Percentiles rank a stretch among this genome's conserved stretches.
Evolutionary conservation across 306 rosid species (phyloP).

Genomic region (Quercus engelmannii): DNA sequence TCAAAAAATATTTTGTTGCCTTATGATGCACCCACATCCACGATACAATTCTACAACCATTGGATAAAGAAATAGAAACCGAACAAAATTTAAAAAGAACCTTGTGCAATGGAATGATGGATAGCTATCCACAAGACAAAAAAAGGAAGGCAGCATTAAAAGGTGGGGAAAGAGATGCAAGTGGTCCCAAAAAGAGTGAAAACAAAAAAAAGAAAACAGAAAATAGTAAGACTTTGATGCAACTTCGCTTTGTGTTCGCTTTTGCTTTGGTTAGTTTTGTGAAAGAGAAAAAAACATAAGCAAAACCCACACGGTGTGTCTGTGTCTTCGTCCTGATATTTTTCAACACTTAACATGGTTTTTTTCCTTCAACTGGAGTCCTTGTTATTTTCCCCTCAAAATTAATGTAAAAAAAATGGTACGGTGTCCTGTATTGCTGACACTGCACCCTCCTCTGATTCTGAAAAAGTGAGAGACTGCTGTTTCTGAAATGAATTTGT

Average conservation of each 20-base stretch:
- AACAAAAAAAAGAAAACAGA: neutral
- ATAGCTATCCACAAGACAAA: constrained; percentile 22
- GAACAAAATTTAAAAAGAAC: neutral
- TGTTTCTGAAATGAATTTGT: constrained; percentile 10
- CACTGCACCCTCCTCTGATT: constrained; percentile 23
- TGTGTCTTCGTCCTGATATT: constrained; percentile 1
- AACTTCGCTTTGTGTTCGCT: neutral
- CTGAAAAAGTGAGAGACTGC: constrained; percentile 23
- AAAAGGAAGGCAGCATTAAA: constrained; percentile 35
- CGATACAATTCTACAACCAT: neutral
- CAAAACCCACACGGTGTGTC: constrained; percentile 1
- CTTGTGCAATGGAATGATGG: too few relatives aligned
- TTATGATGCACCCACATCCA: too few relatives aligned
- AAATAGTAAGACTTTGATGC: constrained; percentile 16
- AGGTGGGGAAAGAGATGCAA: constrained; percentile 36
- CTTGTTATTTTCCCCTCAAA: constrained; percentile 2
- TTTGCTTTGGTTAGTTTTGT: constrained; percentile 30
- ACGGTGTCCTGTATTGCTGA: constrained; percentile 23
- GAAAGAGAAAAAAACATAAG: constrained; percentile 25
- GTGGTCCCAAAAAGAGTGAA: constrained; percentile 32
- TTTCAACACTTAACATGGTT: neutral
- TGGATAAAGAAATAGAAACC: neutral
- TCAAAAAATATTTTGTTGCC: too few relatives aligned
- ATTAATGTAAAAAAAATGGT: constrained; percentile 33
- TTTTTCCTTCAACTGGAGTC: neutral